Conservation (phyloP, 73 alveolate species). For the Paramecium pentaurelia region DNA sequence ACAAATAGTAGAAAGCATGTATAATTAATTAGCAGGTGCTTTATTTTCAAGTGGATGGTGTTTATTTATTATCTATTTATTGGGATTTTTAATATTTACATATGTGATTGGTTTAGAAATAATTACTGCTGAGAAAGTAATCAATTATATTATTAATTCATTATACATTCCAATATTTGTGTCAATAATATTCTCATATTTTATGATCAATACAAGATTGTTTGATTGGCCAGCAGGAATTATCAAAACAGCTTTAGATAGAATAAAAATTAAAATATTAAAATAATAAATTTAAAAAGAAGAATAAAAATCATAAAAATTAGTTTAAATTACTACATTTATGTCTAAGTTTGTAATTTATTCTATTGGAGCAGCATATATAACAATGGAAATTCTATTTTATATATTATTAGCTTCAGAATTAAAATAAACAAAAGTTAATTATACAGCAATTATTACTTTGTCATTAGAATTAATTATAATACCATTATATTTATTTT, state of each 20-base stretch:
- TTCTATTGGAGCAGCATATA: neutral
- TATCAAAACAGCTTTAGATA: neutral
- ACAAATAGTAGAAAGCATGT: neutral
- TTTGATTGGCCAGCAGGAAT: conserved; percentile 31
- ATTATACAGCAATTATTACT: neutral
- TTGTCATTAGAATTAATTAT: neutral
- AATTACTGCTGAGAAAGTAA: neutral
- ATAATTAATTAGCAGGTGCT: neutral
- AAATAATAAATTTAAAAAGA: neutral
- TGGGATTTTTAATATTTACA: neutral
- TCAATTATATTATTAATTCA: neutral
- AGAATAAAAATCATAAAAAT: neutral
- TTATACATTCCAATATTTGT: conserved; percentile 1
- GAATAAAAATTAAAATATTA: neutral
- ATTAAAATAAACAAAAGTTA: neutral
- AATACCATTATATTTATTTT: neutral
- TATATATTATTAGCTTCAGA: neutral
- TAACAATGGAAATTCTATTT: neutral
- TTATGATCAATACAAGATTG: conserved; percentile 2
- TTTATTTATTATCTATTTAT: neutral
- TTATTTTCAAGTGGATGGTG: conserved; percentile 24
- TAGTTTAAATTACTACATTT: neutral
- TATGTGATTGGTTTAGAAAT: neutral
- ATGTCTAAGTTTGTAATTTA: neutral
- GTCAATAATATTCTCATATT: neutral